Conservation (phyloP, 352 stramenopile species). For the Phytophthora litchii region DNA sequence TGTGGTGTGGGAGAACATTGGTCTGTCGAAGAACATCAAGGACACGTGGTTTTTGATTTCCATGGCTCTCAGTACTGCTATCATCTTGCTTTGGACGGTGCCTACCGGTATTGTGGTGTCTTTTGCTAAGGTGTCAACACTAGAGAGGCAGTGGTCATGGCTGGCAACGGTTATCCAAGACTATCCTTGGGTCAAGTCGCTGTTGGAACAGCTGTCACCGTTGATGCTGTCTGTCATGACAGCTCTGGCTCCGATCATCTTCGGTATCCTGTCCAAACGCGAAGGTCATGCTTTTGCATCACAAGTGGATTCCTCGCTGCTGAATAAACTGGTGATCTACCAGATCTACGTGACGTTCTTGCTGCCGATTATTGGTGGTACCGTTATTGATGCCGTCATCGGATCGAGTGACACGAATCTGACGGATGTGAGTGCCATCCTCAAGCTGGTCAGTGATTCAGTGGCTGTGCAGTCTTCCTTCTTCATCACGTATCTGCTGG, state of each 20-base stretch:
- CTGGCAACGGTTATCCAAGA: slow-evolving; percentile 52
- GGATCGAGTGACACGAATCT: slow-evolving; percentile 53
- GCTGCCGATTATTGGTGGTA: slow-evolving; percentile 85
- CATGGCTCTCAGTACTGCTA: slow-evolving; percentile 54
- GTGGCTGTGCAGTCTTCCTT: slow-evolving; percentile 81
- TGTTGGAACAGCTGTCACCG: slow-evolving; percentile 80
- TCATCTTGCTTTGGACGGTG: slow-evolving; percentile 88
- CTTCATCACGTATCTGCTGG: slow-evolving; percentile 83
- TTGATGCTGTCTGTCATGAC: slow-evolving; percentile 84
- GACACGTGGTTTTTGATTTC: slow-evolving; percentile 76
- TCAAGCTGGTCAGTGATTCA: slow-evolving; percentile 62
- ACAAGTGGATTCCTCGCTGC: slow-evolving; percentile 67
- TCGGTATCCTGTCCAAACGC: slow-evolving; percentile 78
- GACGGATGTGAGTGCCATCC: slow-evolving; percentile 47
- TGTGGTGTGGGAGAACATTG: slow-evolving; percentile 84
- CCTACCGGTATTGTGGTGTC: slow-evolving; percentile 80
- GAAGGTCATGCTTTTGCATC: slow-evolving; percentile 77
- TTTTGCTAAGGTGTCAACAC: slow-evolving; percentile 66
- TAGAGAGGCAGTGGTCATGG: slow-evolving; percentile 57
- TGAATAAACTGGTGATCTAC: slow-evolving; percentile 86
- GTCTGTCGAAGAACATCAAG: slow-evolving; percentile 76
- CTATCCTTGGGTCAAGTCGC: slow-evolving; percentile 69
- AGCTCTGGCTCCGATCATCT: slow-evolving; percentile 82
- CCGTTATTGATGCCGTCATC: slow-evolving; percentile 73
- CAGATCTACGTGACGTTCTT: slow-evolving; percentile 85